Conservation (phyloP, 768 basidiomycete species). For the Boletellus ananiceps region DNA sequence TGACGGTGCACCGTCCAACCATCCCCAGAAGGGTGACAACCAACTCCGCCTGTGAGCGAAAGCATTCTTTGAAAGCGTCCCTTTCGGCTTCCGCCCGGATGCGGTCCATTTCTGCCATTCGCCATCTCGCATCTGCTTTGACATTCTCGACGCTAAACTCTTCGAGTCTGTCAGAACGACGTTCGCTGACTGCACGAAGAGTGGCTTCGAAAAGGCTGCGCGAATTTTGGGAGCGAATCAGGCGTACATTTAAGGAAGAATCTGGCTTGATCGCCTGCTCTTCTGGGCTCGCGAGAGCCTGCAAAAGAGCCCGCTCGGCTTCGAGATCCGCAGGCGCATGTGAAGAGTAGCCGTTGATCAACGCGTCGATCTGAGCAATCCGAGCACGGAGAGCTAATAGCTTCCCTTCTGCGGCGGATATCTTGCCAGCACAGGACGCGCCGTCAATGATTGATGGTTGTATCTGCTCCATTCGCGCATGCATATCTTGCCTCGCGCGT, state of each 20-base stretch:
- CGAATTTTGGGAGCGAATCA: conserved; percentile 70
- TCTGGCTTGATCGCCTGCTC: conserved; percentile 59
- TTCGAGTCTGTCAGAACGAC: conserved; percentile 75
- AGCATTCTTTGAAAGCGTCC: conserved; percentile 56
- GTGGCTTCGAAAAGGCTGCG: conserved; percentile 82
- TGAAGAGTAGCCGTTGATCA: conserved; percentile 33
- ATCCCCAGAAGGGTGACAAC: conserved; percentile 74
- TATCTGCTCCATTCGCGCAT: conserved; percentile 65
- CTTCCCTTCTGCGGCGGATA: conserved; percentile 66
- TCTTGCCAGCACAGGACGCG: conserved; percentile 65
- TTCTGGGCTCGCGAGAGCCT: conserved; percentile 63
- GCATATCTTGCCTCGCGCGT: conserved; percentile 67
- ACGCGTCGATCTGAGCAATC: conserved; percentile 50
- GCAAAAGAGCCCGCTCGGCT: conserved; percentile 67
- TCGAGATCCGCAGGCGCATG: conserved; percentile 52
- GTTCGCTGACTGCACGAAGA: conserved; percentile 75
- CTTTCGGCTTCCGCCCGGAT: conserved; percentile 62
- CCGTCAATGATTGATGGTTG: conserved; percentile 70
- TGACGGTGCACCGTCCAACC: conserved; percentile 72
- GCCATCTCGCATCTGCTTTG: conserved; percentile 61
- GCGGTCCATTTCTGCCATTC: conserved; percentile 67
- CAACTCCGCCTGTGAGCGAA: conserved; percentile 60
- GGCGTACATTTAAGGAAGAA: conserved; percentile 52
- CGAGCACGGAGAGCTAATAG: conserved; percentile 60
- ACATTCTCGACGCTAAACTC: conserved; percentile 65